Base-by-base conservation (phyloP, 495 filamentous ascomycete genomes). In the Diplogelasinospora grovesii region DNA sequence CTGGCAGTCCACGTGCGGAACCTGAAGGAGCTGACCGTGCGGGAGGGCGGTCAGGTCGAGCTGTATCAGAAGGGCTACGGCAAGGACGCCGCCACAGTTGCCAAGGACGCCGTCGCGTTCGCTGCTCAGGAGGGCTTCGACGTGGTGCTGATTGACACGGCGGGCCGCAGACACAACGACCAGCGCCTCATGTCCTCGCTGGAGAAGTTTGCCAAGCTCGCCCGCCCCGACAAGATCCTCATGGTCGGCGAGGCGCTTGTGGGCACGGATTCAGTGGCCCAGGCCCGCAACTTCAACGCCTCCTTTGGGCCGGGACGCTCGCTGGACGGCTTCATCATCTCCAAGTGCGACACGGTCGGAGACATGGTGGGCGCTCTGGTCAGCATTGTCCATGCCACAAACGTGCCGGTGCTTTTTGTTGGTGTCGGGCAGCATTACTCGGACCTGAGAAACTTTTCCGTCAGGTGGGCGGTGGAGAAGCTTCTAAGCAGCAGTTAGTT, bases 211-310 rank as follows among this genome's bases (percentile, higher is more conserved):
- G 92, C 85, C 48, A 92, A 94, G 54, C 83, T 96, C 54, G 92
- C 92, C 6, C 73, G 87, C 36, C 93, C 93, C 2, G 89, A 98
- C 60, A 97, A 98, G 72, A 95, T 97, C 44, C 75, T 98, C 53
- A 97, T 98, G 92, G 92, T 98, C 57, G 92, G 89, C 43, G 92
- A 98, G 75, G 92, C 92, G 15, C 73, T 98, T 6, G 93, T 97
- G 3, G 92, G 92, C 16, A 90, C 83, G 7, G 93, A 98, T 60
- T 86, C 83, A 14, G 93, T 98, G 26, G 84, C 85, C 43, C 92
- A 98, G 69, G 92, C 93, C 5, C 71, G 89, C 38, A 95, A 95
- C 53, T 98, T 98, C 70, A 96, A 96, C 54, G 76, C 79, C 18
- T 83, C 85, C 2, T 98, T 98, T 68, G 92, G 90, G 5, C 69